These are phyloP conservation scores for Phytopythium litorale DNA, from an alignment of 352 stramenopile genomes.

Conservation along the genomic window DNA sequence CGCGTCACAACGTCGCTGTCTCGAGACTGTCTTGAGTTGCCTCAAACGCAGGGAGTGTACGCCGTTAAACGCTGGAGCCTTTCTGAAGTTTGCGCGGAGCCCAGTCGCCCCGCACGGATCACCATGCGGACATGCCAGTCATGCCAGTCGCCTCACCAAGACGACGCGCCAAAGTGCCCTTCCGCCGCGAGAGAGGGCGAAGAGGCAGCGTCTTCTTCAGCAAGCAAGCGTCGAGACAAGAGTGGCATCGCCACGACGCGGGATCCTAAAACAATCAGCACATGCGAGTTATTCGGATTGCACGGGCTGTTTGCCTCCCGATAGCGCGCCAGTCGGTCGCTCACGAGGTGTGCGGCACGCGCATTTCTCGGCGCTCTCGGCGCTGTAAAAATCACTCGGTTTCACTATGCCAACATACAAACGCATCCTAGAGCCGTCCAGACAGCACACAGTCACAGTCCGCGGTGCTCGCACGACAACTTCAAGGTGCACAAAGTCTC, in stretches of 20 bases:
- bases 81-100: constrained; percentile 5
- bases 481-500: constrained; percentile 47
- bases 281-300: constrained; percentile 9
- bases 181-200: neutral
- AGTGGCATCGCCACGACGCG: neutral
- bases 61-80: neutral
- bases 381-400: neutral
- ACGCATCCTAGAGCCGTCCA: neutral
- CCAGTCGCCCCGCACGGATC: neutral
- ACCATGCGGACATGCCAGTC: neutral
- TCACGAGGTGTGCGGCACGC: neutral
- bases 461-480: constrained; percentile 13
- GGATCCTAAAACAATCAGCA: neutral
- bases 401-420: constrained; percentile 1
- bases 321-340: neutral
- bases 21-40: neutral
- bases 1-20: neutral
- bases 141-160: neutral
- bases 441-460: neutral
- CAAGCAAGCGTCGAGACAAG: neutral
- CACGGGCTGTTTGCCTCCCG: neutral
- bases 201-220: neutral
- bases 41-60: neutral
- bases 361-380: constrained; percentile 4
- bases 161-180: neutral